Evolutionary conservation across 331 rosid genomes (phyloP), one percentile per base, ranked within the genome.

Genomic region (Phaseolus coccineus): DNA sequence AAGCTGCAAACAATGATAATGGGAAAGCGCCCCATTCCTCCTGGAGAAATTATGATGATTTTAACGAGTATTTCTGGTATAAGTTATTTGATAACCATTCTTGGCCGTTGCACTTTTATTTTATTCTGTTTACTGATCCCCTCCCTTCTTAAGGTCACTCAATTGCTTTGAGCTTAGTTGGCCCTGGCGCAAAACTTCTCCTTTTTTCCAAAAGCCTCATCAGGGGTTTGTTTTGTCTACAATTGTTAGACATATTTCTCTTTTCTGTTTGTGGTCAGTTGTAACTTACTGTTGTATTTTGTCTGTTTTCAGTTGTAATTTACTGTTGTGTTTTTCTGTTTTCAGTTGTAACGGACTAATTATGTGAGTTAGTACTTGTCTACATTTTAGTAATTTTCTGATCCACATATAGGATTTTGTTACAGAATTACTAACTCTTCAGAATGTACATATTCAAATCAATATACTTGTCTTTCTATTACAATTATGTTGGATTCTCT

Each of bases 41-140:
- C 30, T 95, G 99, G 99, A 93, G 99, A 88, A 95, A 95, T 77
- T 95, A 95, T 73, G 99, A 95, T 83, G 99, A 95, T 77, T 95
- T 95, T 77, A 95, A 95, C 12, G 99, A 95, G 87, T 87, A 89
- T 80, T 95, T 95, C 82, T 95, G 99, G 99, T 95, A 88, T 81
- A 84, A 53, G 42, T 55, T 86, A 68, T 59, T 52, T 4, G 22
- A 8, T 37, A 51, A 46, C 68, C 65, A 6, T 53, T 14, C 12
- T 56, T 73, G n/a, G n/a, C 37, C 31, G 6, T 44, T 76, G 14
- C 24, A 39, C 47, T 15, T 7, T 27, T 4, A 74, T 31, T 59
- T 19, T 75, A 31, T 46, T 63, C 68, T 59, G 8, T 51, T 28
- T 77, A 48, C 87, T 80, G 80, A 81, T 25, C 15, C 44, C 22